phyloP scores from a whole-genome alignment of 768 basidiomycete species.

The Hortiboletus flavorubellus region DNA sequence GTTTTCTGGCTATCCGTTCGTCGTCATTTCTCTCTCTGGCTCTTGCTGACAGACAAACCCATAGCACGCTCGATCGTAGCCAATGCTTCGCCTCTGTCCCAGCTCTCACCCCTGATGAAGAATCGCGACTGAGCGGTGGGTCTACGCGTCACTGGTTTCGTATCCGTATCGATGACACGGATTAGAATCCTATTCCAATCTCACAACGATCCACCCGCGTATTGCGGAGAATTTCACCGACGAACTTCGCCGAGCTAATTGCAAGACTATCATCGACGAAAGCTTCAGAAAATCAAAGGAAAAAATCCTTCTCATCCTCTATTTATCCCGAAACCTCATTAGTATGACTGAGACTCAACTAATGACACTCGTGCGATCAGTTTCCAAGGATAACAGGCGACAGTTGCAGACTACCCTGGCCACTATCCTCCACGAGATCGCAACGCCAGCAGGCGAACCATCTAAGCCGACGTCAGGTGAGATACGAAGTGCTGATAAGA shows the following conservation, averaged over 20 bases:
- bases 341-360: constrained; percentile 15
- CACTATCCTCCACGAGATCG: constrained; percentile 15
- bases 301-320: constrained; percentile 17
- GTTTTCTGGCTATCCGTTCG: constrained; percentile 23
- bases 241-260: constrained; percentile 14
- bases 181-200: constrained; percentile 17
- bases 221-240: constrained; percentile 19
- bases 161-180: neutral
- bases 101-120: constrained; percentile 15
- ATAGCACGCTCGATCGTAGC: constrained; percentile 20
- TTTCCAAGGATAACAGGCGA: constrained; percentile 12
- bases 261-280: constrained; percentile 16
- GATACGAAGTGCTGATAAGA: constrained; percentile 9
- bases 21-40: neutral
- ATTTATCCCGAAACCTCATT: constrained; percentile 16
- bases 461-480: constrained; percentile 14
- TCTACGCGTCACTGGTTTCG: neutral
- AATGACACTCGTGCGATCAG: constrained; percentile 9
- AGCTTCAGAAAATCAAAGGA: constrained; percentile 25
- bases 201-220: constrained; percentile 15
- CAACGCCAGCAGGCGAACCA: neutral
- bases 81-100: constrained; percentile 13
- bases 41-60: neutral
- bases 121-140: constrained; percentile 13
- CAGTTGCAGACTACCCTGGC: constrained; percentile 14